Base-by-base conservation (phyloP, 805 yeast species). In the Ascoidea tarda region DNA sequence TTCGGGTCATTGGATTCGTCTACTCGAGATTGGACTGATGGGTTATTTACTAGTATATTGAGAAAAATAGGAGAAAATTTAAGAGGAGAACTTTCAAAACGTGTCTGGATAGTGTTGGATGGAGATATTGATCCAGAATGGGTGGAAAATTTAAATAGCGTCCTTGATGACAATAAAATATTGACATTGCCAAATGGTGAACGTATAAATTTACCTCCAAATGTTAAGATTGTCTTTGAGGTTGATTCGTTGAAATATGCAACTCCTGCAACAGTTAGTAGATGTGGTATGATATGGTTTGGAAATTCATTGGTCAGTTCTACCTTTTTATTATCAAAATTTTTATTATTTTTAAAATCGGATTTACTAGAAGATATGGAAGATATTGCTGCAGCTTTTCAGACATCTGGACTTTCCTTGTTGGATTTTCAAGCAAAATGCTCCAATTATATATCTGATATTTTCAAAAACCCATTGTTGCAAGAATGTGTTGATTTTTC, bases 41-140 rank as follows among this genome's bases (percentile, higher is more conserved):
- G 98, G 5, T 61, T 90, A 6, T 74, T 90, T 51, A 86, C 96
- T 0, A 64, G 77, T 6, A 73, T 83, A 6, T 60, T 91, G 47
- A 69, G 98, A 56, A 71, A 69, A 51, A 73, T 84, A 0, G 63
- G 62, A 32, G 65, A 64, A 2, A 81, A 81, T 55, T 58, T 76
- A 14, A 68, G 84, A 48, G 88, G 87, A 0, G 90, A 84, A 55
- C 58, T 63, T 6, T 57, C 67, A 1, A 79, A 75, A 54, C 64
- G 72, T 2, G 73, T 81, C 14, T 89, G 96, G 93, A 74, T 91
- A 54, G 74, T 90, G 0, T 85, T 91, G 62, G 97, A 91, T 66
- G 95, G 97, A 46, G 96, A 88, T 59, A 77, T 91, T 44, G 97
- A 91, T 62, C 97, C 98, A 0, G 81, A 79, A 46, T 91, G 97